Conservation (phyloP, 495 filamentous ascomycete genomes). For the Chaetomidium leptoderma region DNA sequence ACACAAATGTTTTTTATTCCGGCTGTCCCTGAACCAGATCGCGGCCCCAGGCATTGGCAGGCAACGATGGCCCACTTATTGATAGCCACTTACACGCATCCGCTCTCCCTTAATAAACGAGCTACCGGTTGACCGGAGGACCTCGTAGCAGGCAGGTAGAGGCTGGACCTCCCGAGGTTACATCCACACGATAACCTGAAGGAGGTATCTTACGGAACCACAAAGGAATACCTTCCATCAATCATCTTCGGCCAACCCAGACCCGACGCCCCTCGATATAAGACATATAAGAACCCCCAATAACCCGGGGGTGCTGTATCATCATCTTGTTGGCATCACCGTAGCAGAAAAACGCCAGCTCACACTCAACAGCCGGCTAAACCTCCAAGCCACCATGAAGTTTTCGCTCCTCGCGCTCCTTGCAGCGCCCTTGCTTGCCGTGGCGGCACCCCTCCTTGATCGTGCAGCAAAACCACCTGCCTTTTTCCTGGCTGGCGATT, state of each 20-base stretch:
- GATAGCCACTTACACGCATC: background rate
- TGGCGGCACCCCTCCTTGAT: background rate
- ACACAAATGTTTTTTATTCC: background rate
- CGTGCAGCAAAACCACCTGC: background rate
- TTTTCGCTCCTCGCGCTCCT: background rate
- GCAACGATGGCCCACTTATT: background rate
- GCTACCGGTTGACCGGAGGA: background rate
- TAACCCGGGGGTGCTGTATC: no score
- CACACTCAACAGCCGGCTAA: background rate
- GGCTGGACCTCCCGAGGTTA: background rate
- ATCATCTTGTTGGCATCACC: background rate
- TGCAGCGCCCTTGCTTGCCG: background rate
- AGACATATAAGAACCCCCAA: background rate
- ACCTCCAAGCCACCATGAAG: background rate
- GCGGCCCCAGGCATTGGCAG: no score
- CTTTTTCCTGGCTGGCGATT: conserved; percentile 9
- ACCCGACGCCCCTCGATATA: background rate
- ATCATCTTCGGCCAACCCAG: background rate
- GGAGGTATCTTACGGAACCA: background rate
- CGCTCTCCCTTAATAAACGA: no score
- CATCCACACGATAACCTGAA: background rate
- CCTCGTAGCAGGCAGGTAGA: background rate
- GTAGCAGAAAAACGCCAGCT: background rate
- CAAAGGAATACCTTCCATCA: background rate
- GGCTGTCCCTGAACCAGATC: background rate